Conservation (phyloP, 805 yeast genomes). For the Starmerella vitae region DNA sequence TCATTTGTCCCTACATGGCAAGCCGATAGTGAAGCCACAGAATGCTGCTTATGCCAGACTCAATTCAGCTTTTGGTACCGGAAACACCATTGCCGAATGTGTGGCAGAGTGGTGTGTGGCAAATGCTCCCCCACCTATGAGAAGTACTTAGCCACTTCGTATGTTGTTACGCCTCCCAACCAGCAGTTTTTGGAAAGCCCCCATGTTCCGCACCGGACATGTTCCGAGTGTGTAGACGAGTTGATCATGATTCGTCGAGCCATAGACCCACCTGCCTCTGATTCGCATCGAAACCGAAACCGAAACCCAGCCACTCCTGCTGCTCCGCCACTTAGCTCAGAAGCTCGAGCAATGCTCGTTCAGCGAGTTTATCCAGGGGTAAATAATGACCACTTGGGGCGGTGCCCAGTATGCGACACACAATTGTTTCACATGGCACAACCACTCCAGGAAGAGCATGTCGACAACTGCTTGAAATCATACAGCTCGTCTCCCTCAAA, state of each 20-base stretch:
- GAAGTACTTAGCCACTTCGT: slow-evolving; percentile 45
- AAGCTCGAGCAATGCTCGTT: slow-evolving; percentile 16
- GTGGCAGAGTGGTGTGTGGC: slow-evolving; percentile 71
- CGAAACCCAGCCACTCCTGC: slow-evolving; percentile 1
- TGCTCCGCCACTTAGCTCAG: not conserved
- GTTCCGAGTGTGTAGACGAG: slow-evolving; percentile 59
- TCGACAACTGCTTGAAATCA: slow-evolving; percentile 48
- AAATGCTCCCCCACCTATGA: slow-evolving; percentile 44
- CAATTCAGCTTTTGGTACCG: slow-evolving; percentile 49
- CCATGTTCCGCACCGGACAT: slow-evolving; percentile 53
- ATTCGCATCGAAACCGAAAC: slow-evolving; percentile 2
- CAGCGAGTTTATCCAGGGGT: slow-evolving; percentile 18
- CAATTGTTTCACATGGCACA: slow-evolving; percentile 22
- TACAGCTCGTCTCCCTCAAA: slow-evolving; percentile 31
- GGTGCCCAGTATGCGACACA: slow-evolving; percentile 31
- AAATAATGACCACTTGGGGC: slow-evolving; percentile 24
- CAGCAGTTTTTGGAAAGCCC: slow-evolving; percentile 38
- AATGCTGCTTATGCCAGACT: slow-evolving; percentile 44
- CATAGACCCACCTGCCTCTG: slow-evolving; percentile 18
- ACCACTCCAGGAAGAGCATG: slow-evolving; percentile 46
- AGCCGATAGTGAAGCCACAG: slow-evolving; percentile 40
- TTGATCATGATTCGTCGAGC: slow-evolving; percentile 38
- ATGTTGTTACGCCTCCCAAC: slow-evolving; percentile 43
- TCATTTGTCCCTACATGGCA: slow-evolving; percentile 47
- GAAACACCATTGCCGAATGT: slow-evolving; percentile 63